Percentiles rank a stretch among this genome's conserved stretches.
Conservation (phyloP, 352 stramenopile species). For the Phytophthora hibernalis region DNA sequence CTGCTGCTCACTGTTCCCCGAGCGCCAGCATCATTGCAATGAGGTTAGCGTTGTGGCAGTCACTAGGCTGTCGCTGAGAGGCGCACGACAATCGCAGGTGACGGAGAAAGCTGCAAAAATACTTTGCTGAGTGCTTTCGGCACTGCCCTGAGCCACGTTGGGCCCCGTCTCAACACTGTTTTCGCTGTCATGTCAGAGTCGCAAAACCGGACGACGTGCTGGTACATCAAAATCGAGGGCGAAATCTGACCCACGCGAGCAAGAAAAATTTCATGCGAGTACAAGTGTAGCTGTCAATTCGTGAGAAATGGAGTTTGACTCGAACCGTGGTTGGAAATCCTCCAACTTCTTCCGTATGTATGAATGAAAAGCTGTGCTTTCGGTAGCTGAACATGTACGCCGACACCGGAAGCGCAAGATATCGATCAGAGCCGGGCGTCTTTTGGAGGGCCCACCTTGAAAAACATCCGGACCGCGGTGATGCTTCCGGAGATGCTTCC, state of each 20-base stretch:
- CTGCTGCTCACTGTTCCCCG: background rate
- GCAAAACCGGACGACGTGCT: slow-evolving; percentile 1
- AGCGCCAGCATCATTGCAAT: no score
- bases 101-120: background rate
- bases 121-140: background rate
- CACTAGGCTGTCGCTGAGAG: background rate
- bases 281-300: background rate
- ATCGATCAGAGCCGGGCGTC: slow-evolving; percentile 21
- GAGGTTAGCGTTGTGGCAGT: background rate
- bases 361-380: slow-evolving; percentile 4
- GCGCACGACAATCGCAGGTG: background rate
- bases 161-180: slow-evolving; percentile 15
- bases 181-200: slow-evolving; percentile 3
- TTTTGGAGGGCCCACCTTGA: slow-evolving; percentile 1
- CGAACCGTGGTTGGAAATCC: no score
- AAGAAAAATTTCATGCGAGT: background rate
- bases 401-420: slow-evolving; percentile 29
- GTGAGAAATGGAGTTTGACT: no score
- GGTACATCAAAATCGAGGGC: background rate
- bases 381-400: slow-evolving; percentile 13
- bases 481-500: slow-evolving; percentile 15
- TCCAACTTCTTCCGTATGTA: no score
- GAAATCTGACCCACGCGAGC: background rate
- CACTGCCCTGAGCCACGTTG: background rate
- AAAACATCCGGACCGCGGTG: slow-evolving; percentile 18